Evolutionary conservation across 768 basidiomycete genomes (phyloP), one percentile per base, ranked within the genome.

Genomic region (Phaeotremella skinneri): DNA sequence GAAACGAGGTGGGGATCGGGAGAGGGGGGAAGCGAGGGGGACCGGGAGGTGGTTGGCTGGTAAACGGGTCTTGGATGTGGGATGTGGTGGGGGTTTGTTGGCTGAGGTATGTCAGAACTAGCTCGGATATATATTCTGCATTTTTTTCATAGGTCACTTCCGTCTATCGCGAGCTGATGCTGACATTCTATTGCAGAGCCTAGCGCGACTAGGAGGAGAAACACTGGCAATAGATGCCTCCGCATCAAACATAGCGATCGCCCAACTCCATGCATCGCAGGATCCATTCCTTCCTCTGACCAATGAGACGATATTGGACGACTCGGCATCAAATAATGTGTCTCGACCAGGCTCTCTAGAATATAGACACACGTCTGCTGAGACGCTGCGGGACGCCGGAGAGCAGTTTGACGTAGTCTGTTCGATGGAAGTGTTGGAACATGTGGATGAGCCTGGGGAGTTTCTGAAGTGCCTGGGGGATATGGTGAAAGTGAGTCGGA

Each of bases 371-470:
- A 81, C 83, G 0, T 81, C 88, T 0, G 90, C 88, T 0, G 92
- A 97, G 72, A 81, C 81, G 0, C 82, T 99, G 2, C 78, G 89
- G 17, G 64, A 68, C 27, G 71, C 81, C 11, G 84, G 85, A 3
- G 74, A 82, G 14, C 84, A 84, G 52, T 98, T 87, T 72, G 94
- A 98, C 74, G 83, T 92, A 20, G 92, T 99, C 14, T 96, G 91
- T 73, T 89, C 92, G 9, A 90, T 98, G 90, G 96, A 99, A 76
- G 94, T 99, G 6, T 74, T 99, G 29, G 96, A 99, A 79, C 96
- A 99, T 71, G 96, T 99, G 51, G 89, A 96, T 73, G 87, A 94
- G 69, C 93, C 96, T 1, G 81, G 84, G 4, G 81, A 82, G 5
- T 99, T 99, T 76, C 81, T 99, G 49, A 80, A 83, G 27, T 85